Base-by-base conservation (phyloP, 2,329 filamentous ascomycete species). In the Diaporthe humulicola region DNA sequence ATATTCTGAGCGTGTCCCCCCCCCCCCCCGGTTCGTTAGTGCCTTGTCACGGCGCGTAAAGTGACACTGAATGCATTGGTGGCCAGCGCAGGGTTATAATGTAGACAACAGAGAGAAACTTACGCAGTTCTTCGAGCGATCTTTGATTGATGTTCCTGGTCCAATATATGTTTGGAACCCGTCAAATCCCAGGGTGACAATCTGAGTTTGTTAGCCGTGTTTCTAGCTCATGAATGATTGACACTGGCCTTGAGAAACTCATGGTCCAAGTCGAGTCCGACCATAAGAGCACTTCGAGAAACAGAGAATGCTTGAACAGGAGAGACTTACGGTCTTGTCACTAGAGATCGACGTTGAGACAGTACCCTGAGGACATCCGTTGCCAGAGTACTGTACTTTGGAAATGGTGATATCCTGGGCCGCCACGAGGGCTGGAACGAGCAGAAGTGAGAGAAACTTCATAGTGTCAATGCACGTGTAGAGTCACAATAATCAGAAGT, bases 111-210 rank as follows among this genome's bases (percentile, higher is more conserved):
- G 22, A 17, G 2, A 30, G 3, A 8, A 19, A 33, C 64, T 69
- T 9, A 69, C 85, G 81, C 86, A 87, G 82, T 87, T 87, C 84
- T 87, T 87, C 78, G 82, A 83, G 77, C 80, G 81, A 76, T 86
- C 83, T 22, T 81, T 76, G 6, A 79, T 76, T 64, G 75, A 70
- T 67, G 81, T 83, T 58, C 82, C 84, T n/a, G 85, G 85, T 3
- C 86, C 86, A 73, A 86, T 87, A 80, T 86, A 87, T 73, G 85
- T 86, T 80, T 87, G 86, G 82, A 87, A 87, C 64, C 78, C 76
- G 77, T 87, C 86, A 77, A 87, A 87, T 73, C 86, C 86, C 74
- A 87, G 86, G 58, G 86, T 87, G 79, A 87, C 83, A 77, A 87
- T 79, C 84, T 86, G 48, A n/a, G 22, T 48, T 38, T 1, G 25